Evolutionary conservation across 1,139 yeast genomes (phyloP).

Genomic region (Magnusiomyces sp.): DNA sequence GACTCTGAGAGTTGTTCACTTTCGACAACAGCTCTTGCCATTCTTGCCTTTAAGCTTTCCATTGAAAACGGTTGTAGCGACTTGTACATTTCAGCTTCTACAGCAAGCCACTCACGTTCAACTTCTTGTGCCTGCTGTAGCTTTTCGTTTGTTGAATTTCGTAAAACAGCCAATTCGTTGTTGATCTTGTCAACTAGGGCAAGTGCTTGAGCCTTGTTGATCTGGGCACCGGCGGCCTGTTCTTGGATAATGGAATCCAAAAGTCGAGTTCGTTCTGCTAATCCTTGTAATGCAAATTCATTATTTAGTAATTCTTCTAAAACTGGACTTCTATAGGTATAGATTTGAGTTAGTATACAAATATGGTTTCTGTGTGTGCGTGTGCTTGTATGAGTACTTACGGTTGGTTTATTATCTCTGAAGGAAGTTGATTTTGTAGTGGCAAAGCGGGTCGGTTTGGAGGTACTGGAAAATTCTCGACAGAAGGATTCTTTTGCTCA

Average conservation of each 20-base stretch:
- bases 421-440: no score
- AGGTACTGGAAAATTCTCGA: no score
- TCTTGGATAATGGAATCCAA: neutral
- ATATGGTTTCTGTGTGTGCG: neutral
- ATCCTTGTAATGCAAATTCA: neutral
- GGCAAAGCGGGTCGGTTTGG: no score
- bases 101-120: conserved; percentile 25
- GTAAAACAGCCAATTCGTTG: conserved; percentile 6
- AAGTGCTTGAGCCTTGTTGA: neutral
- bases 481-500: no score
- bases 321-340: neutral
- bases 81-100: conserved; percentile 36
- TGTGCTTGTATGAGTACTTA: no score
- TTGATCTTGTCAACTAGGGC: neutral
- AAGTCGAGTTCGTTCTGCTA: neutral
- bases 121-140: conserved; percentile 7
- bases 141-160: conserved; percentile 9
- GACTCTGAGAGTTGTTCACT: conserved; percentile 32
- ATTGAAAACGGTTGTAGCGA: conserved; percentile 33
- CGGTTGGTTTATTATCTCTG: no score
- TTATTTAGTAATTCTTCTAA: neutral
- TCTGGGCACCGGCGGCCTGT: neutral
- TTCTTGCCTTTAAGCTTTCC: conserved; percentile 26
- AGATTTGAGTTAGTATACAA: neutral
- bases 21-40: conserved; percentile 27